Evolutionary conservation across 2,329 filamentous ascomycete genomes (phyloP).

Genomic region (Aureobasidium subglaciale): DNA sequence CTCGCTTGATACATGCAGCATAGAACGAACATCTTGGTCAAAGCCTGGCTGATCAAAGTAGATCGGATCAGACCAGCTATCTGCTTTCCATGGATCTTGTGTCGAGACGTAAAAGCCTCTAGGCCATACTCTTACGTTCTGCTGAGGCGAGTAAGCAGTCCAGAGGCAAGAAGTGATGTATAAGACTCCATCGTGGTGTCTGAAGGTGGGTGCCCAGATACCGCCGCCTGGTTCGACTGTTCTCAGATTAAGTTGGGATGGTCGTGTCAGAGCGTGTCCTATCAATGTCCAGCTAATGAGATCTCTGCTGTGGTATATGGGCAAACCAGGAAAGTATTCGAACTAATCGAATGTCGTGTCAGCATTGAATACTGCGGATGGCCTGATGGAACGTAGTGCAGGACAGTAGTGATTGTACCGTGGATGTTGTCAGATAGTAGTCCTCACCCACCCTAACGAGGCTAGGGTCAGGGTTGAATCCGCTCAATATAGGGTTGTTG

Average conservation of each 20-base stretch:
- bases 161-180: constrained; percentile 44
- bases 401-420: constrained; percentile 18
- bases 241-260: constrained; percentile 46
- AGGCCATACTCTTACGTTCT: constrained; percentile 42
- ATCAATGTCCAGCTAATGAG: constrained; percentile 49
- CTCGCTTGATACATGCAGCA: too few relatives aligned
- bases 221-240: constrained; percentile 47
- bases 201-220: constrained; percentile 43
- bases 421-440: constrained; percentile 55
- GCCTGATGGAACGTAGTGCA: too few relatives aligned
- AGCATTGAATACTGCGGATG: neutral
- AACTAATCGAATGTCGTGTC: constrained; percentile 32
- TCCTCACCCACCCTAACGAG: constrained; percentile 42
- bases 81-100: constrained; percentile 45
- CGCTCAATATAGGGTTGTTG: constrained; percentile 50
- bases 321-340: constrained; percentile 55
- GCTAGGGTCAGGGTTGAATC: constrained; percentile 58
- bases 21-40: constrained; percentile 42
- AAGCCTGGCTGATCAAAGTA: constrained; percentile 50
- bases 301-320: constrained; percentile 52
- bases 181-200: constrained; percentile 38
- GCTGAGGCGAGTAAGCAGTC: constrained; percentile 36
- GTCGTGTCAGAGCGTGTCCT: constrained; percentile 45
- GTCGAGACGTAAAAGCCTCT: constrained; percentile 50
- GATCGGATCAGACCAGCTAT: constrained; percentile 47